phyloP scores from a whole-genome alignment of 768 basidiomycete species.

The Tremella yokohamensis region DNA sequence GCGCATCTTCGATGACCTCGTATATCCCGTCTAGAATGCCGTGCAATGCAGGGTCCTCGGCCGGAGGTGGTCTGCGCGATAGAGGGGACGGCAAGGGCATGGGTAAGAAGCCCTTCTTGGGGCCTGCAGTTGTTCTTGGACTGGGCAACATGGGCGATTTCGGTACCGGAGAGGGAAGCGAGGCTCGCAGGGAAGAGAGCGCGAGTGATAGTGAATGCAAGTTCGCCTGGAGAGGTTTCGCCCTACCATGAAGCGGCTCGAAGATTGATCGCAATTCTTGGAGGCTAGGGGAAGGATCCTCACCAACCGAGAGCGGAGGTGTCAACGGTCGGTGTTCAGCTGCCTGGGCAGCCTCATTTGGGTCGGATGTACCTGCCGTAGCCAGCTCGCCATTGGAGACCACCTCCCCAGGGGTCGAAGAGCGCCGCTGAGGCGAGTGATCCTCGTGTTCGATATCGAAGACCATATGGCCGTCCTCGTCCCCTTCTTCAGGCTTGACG shows the following conservation, averaged over 20 bases:
- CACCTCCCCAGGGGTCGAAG: no score
- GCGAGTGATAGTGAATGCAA: conserved; percentile 43
- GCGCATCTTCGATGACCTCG: conserved; percentile 51
- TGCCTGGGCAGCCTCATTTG: background rate
- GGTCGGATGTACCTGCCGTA: background rate
- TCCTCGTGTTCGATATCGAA: conserved; percentile 30
- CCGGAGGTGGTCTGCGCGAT: conserved; percentile 13
- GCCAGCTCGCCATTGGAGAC: background rate
- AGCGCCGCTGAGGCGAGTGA: background rate
- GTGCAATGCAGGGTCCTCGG: conserved; percentile 28
- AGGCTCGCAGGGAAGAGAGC: conserved; percentile 23
- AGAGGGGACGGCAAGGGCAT: conserved; percentile 2
- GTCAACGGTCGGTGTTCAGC: background rate
- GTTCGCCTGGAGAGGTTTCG: conserved; percentile 30
- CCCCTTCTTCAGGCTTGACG: conserved; percentile 1
- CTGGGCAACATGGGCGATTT: conserved; percentile 16
- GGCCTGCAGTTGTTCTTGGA: conserved; percentile 1
- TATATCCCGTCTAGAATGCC: conserved; percentile 43
- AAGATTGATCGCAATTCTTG: conserved; percentile 26
- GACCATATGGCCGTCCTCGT: conserved; percentile 18
- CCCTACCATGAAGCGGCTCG: conserved; percentile 23
- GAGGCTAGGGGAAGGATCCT: conserved; percentile 15
- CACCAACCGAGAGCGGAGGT: no score
- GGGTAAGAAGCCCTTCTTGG: conserved; percentile 12
- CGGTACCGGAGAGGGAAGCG: conserved; percentile 18